Percentiles rank a stretch among this genome's conserved stretches.
Evolutionary conservation across 306 rosid species (phyloP).

Genomic region (Sechiopsis laciniata): DNA sequence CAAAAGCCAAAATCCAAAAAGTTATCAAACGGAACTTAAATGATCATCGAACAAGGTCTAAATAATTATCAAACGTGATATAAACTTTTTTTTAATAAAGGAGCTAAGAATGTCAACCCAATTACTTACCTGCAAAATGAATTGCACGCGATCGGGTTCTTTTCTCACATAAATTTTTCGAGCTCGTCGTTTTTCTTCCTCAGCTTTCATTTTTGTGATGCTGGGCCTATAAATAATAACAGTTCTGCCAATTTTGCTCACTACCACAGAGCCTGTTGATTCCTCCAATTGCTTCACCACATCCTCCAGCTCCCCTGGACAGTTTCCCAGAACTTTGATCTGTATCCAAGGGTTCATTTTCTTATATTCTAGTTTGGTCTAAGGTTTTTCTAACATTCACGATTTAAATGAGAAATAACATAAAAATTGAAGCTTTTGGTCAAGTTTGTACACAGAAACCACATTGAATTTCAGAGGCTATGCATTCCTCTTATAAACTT

Average conservation of each 20-base stretch:
- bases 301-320: conserved; percentile 82
- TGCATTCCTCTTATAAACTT: not conserved
- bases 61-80: too few relatives aligned
- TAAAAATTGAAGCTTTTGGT: not conserved
- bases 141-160: conserved; percentile 29
- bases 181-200: conserved; percentile 59
- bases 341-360: conserved; percentile 24
- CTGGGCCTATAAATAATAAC: conserved; percentile 76
- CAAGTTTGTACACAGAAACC: not conserved
- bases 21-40: too few relatives aligned
- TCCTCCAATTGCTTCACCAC: conserved; percentile 44
- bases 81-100: too few relatives aligned
- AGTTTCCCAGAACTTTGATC: conserved; percentile 78
- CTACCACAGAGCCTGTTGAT: conserved; percentile 59
- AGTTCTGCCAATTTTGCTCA: conserved; percentile 71
- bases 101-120: not conserved
- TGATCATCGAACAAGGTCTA: too few relatives aligned
- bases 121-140: conserved; percentile 31
- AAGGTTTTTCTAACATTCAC: not conserved
- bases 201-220: conserved; percentile 71
- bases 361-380: not conserved
- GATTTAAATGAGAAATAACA: not conserved
- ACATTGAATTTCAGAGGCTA: not conserved
- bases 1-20: too few relatives aligned
- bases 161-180: conserved; percentile 38